A percentile compares a stretch with the other conserved stretches of the same genome.
phyloP scores from a whole-genome alignment of 129 eudicot species.

The Chrysanthemum seticuspe region DNA sequence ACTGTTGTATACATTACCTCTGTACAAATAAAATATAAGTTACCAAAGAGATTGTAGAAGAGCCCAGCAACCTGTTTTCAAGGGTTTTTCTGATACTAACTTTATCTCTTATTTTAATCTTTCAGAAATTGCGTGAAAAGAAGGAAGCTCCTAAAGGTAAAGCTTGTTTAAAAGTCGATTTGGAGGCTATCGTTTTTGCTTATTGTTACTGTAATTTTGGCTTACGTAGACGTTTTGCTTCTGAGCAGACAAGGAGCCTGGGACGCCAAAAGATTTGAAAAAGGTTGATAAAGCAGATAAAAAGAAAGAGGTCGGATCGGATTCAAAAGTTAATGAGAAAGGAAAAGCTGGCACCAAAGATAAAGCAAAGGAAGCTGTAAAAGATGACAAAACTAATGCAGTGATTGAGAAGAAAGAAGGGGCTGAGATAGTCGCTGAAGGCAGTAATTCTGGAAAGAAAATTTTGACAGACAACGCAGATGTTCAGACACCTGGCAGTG shows the following conservation, averaged over 20 bases:
- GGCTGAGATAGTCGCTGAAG: conserved; percentile 34
- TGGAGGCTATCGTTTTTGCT: not conserved
- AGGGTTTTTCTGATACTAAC: conserved; percentile 2
- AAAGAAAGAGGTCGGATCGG: conserved; percentile 45
- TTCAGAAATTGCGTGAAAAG: conserved; percentile 54
- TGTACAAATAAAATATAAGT: not conserved
- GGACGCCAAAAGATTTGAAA: conserved; percentile 41
- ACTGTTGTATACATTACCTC: conserved; percentile 7
- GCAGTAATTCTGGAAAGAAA: conserved; percentile 34
- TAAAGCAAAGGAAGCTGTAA: conserved; percentile 30
- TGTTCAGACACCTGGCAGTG: conserved; percentile 49
- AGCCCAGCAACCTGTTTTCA: too few species aligned
- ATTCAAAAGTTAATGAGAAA: conserved; percentile 31
- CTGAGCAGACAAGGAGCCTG: conserved; percentile 38
- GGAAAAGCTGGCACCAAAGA: conserved; percentile 34
- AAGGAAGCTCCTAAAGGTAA: conserved; percentile 66
- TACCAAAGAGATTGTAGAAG: not conserved
- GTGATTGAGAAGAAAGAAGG: conserved; percentile 36
- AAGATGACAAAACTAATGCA: conserved; percentile 24
- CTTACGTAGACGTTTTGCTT: not conserved
- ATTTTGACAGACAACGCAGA: conserved; percentile 34
- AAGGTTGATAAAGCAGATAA: conserved; percentile 44
- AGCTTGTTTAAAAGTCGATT: conserved; percentile 2
- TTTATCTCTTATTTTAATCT: conserved; percentile 15
- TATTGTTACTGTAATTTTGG: conserved; percentile 5